Percentiles rank a stretch among this genome's conserved stretches.
Evolutionary conservation across 768 basidiomycete species (phyloP).

Genomic region (Hericium coralloides): DNA sequence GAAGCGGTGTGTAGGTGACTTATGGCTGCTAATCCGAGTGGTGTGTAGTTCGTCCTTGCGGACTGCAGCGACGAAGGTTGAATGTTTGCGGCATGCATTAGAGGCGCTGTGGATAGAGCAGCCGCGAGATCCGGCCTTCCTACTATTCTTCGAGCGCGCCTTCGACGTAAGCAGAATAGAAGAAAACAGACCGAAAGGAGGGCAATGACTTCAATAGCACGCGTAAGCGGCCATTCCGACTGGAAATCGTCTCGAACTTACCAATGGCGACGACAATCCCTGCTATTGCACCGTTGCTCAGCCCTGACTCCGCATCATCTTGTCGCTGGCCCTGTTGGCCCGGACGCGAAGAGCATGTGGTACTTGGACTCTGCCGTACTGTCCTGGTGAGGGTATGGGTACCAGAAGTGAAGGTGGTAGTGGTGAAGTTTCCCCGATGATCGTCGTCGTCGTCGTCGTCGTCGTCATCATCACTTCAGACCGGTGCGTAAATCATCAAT

Average conservation of each 20-base stretch:
- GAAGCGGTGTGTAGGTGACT: no score
- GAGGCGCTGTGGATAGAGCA: no score
- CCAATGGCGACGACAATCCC: conserved; percentile 20
- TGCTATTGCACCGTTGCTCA: conserved; percentile 15
- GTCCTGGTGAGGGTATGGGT: not conserved
- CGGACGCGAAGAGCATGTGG: no score
- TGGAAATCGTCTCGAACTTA: conserved; percentile 5
- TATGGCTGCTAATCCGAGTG: no score
- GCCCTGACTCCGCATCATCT: not conserved
- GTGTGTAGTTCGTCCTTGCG: no score
- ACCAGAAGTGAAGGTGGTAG: not conserved
- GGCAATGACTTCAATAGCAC: no score
- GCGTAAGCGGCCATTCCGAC: no score
- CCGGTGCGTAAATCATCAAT: not conserved
- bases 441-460: conserved; percentile 11
- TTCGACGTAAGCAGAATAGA: no score
- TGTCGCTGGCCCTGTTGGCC: not conserved
- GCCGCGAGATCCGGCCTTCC: not conserved
- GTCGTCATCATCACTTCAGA: conserved; percentile 5
- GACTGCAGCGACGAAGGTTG: no score
- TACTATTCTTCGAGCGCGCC: not conserved
- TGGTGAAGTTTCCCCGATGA: not conserved
- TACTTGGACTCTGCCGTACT: no score
- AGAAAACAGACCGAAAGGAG: no score
- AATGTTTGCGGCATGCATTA: no score